Conservation (phyloP, 2,329 filamentous ascomycete species). For the Paecilomyces formosus region DNA sequence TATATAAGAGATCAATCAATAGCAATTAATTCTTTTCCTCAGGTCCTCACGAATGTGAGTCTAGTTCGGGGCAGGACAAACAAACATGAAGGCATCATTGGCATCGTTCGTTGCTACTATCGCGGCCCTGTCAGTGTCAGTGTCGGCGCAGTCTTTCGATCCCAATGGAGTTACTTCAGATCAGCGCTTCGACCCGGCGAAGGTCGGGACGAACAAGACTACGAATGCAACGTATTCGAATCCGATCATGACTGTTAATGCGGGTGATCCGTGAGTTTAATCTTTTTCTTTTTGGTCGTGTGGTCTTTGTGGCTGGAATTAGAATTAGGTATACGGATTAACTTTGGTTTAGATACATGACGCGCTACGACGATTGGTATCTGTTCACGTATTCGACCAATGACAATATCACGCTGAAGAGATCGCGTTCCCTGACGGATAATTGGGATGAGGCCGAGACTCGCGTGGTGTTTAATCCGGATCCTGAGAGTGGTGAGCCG, state of each 20-base stretch:
- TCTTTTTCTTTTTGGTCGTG: not conserved
- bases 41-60: too few relatives aligned
- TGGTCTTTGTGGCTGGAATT: not conserved
- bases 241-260: slow-evolving; percentile 31
- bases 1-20: too few relatives aligned
- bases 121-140: not conserved
- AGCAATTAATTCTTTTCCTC: too few relatives aligned
- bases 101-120: not conserved
- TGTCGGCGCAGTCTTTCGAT: not conserved
- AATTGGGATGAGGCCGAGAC: slow-evolving; percentile 35
- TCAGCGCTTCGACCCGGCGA: not conserved
- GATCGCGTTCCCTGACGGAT: slow-evolving; percentile 30
- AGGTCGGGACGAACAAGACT: slow-evolving; percentile 4
- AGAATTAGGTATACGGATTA: not conserved
- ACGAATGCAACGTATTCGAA: slow-evolving; percentile 32
- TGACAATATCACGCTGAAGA: slow-evolving; percentile 32
- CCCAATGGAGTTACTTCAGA: not conserved
- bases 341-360: slow-evolving; percentile 23
- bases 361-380: slow-evolving; percentile 33
- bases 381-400: slow-evolving; percentile 35
- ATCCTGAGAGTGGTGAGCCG: slow-evolving; percentile 20
- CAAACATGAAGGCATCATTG: not conserved
- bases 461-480: slow-evolving; percentile 29
- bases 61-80: too few relatives aligned
- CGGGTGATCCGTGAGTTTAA: slow-evolving; percentile 27